Percentiles rank a stretch among this genome's conserved stretches.
Conservation (phyloP, 1,139 yeast genomes). For the Torulaspora globosa region DNA sequence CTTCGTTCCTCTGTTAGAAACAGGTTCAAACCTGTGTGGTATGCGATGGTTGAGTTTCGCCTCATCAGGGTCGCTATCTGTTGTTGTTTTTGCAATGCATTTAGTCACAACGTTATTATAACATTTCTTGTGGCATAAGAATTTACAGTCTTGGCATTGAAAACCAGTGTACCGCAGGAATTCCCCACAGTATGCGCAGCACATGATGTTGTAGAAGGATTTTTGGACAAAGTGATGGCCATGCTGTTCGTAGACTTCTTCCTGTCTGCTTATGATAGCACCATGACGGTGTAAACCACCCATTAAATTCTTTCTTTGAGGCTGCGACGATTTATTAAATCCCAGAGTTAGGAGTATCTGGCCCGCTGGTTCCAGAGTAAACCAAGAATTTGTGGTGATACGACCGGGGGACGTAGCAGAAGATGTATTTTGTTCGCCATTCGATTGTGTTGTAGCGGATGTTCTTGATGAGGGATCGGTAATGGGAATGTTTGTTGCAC, state of each 20-base stretch:
- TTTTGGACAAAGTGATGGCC: constrained; percentile 97
- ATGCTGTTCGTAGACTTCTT: constrained; percentile 90
- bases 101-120: constrained; percentile 91
- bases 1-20: constrained; percentile 88
- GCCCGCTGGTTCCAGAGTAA: constrained; percentile 89
- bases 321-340: constrained; percentile 64
- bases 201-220: constrained; percentile 92
- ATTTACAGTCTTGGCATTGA: constrained; percentile 94
- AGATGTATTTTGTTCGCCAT: constrained; percentile 2
- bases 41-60: constrained; percentile 91
- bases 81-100: constrained; percentile 85
- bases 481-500: constrained; percentile 7
- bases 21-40: constrained; percentile 92
- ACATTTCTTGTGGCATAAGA: constrained; percentile 92
- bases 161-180: constrained; percentile 89
- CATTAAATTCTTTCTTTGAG: constrained; percentile 43
- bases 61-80: constrained; percentile 82
- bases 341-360: constrained; percentile 75
- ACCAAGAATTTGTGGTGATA: constrained; percentile 69
- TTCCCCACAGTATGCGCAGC: constrained; percentile 95
- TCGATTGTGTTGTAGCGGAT: background rate
- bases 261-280: constrained; percentile 93
- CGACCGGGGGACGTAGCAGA: constrained; percentile 15
- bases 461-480: constrained; percentile 5
- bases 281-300: constrained; percentile 90